These are phyloP conservation scores for Sporothrix mexicana DNA, from an alignment of 2,329 filamentous ascomycete species.

Conservation along the genomic window DNA sequence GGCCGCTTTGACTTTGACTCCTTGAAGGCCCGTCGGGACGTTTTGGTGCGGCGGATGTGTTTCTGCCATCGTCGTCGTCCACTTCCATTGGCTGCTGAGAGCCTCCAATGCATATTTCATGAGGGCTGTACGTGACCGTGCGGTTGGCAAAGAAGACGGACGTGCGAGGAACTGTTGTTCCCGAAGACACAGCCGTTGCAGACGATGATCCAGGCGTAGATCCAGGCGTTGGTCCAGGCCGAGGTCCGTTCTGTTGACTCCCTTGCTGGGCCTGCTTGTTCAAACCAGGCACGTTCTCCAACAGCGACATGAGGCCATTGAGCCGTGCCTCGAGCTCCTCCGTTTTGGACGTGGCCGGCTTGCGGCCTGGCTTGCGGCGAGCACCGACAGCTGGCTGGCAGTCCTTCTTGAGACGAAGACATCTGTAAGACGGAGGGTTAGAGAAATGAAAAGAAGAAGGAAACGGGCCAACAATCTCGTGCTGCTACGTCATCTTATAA, in stretches of 20 bases:
- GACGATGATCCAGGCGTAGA: slow-evolving; percentile 9
- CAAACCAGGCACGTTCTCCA: slow-evolving; percentile 18
- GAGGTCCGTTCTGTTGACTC: not conserved
- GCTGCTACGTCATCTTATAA: not conserved
- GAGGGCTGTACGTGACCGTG: slow-evolving; percentile 16
- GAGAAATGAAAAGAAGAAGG: not conserved
- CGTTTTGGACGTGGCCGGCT: slow-evolving; percentile 28
- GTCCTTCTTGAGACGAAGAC: slow-evolving; percentile 30
- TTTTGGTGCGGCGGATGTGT: not conserved
- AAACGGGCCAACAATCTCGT: not conserved
- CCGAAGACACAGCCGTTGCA: not conserved
- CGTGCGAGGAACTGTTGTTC: not conserved
- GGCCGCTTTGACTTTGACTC: not conserved
- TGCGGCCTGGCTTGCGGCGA: slow-evolving; percentile 32
- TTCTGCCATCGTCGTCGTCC: not conserved
- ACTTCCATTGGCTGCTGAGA: not conserved
- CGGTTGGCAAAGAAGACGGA: not conserved
- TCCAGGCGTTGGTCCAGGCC: not conserved
- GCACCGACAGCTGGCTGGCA: slow-evolving; percentile 30
- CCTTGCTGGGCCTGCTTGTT: not conserved
- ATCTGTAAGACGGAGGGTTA: not conserved
- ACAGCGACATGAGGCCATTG: slow-evolving; percentile 30
- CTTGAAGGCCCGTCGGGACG: not conserved
- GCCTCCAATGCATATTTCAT: slow-evolving; percentile 20
- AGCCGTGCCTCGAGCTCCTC: slow-evolving; percentile 32